Evolutionary conservation across 2,329 filamentous ascomycete genomes (phyloP).

Genomic region (Diaporthe ampelina): DNA sequence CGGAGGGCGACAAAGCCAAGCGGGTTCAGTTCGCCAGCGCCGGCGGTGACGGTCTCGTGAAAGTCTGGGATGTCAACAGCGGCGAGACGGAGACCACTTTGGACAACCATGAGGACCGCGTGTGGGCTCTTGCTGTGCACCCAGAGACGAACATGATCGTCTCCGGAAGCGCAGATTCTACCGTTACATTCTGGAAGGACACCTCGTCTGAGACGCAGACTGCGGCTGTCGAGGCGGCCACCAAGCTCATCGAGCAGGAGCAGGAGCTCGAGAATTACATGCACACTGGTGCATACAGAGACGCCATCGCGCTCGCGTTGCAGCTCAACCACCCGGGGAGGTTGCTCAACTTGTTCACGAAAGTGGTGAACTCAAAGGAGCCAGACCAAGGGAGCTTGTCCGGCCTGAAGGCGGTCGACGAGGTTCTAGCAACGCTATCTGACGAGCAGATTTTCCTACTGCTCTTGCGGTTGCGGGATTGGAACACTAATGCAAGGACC

Average conservation of each 20-base stretch:
- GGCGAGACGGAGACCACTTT: constrained; percentile 91
- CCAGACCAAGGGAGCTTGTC: constrained; percentile 75
- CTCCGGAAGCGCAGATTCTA: constrained; percentile 92
- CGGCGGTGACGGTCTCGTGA: constrained; percentile 94
- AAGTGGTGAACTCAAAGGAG: constrained; percentile 75
- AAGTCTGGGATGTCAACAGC: constrained; percentile 91
- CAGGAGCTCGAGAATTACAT: constrained; percentile 96
- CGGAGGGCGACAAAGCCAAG: constrained; percentile 63
- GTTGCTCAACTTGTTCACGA: constrained; percentile 85
- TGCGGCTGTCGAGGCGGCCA: constrained; percentile 79
- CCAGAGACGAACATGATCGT: constrained; percentile 79
- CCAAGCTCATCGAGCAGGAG: constrained; percentile 88
- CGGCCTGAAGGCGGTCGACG: constrained; percentile 80
- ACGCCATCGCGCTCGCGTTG: constrained; percentile 91
- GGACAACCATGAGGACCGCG: constrained; percentile 96
- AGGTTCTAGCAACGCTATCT: constrained; percentile 82
- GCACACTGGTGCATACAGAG: constrained; percentile 86
- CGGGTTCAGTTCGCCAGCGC: constrained; percentile 85
- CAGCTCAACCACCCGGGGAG: constrained; percentile 95
- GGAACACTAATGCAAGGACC: constrained; percentile 96
- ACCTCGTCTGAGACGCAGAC: constrained; percentile 86
- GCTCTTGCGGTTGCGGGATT: constrained; percentile 87
- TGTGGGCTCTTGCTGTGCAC: constrained; percentile 89
- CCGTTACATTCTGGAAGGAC: constrained; percentile 95
- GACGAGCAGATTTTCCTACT: constrained; percentile 90